A percentile compares a stretch with the other conserved stretches of the same genome.
Evolutionary conservation across 805 yeast species (phyloP).

Genomic region (Novakomyces olei): DNA sequence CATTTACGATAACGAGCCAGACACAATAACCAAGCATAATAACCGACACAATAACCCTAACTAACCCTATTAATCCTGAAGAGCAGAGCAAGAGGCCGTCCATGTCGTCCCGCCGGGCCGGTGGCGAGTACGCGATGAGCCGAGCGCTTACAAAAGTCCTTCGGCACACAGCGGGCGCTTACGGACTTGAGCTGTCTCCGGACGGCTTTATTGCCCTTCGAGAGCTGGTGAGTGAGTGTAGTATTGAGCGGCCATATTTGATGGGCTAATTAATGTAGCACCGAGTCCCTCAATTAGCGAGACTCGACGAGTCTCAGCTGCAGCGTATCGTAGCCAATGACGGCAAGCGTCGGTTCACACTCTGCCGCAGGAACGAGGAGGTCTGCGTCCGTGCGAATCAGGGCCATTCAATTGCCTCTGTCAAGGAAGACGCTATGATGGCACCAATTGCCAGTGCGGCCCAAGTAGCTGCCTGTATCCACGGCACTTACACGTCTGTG

Average conservation of each 20-base stretch:
- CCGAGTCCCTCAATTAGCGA: conserved; percentile 33
- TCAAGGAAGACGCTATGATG: conserved; percentile 24
- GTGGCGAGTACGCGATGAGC: too few species aligned
- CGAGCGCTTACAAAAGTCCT: conserved; percentile 54
- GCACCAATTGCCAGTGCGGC: conserved; percentile 17
- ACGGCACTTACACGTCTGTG: conserved; percentile 46
- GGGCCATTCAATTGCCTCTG: conserved; percentile 53
- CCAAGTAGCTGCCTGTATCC: conserved; percentile 39
- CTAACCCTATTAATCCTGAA: too few species aligned
- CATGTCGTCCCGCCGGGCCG: too few species aligned
- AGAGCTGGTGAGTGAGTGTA: conserved; percentile 17
- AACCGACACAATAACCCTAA: too few species aligned
- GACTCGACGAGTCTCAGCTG: conserved; percentile 37
- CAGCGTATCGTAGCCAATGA: conserved; percentile 37
- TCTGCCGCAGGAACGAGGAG: conserved; percentile 11
- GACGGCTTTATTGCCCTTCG: conserved; percentile 43
- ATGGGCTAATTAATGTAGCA: conserved; percentile 14
- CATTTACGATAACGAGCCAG: too few species aligned
- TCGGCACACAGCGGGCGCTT: conserved; percentile 67
- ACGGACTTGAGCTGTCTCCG: conserved; percentile 37
- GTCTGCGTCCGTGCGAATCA: conserved; percentile 58
- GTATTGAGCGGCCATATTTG: not conserved
- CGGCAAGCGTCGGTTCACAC: conserved; percentile 46
- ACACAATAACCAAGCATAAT: too few species aligned
- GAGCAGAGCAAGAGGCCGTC: too few species aligned